phyloP scores from a whole-genome alignment of 345 rosid species.

The Murraya koenigii region DNA sequence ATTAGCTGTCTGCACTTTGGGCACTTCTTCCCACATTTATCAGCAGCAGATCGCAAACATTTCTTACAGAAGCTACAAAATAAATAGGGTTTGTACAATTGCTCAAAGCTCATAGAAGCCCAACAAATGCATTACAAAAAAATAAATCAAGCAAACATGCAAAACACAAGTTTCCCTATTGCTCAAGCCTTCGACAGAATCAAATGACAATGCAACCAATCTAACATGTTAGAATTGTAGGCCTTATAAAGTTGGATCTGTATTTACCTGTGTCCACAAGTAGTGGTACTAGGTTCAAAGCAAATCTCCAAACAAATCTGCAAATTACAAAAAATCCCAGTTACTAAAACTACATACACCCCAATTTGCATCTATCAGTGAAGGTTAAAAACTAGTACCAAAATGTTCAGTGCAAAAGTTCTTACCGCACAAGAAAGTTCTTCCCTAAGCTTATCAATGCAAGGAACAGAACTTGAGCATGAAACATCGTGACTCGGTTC shows the following conservation, averaged over 20 bases:
- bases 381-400: not conserved
- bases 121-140: not conserved
- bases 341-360: not conserved
- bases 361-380: not conserved
- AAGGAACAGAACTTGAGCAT: constrained; percentile 36
- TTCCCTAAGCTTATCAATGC: constrained; percentile 79
- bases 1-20: constrained; percentile 92
- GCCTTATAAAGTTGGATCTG: not conserved
- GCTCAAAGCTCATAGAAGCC: not conserved
- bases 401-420: constrained; percentile 6
- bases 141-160: not conserved
- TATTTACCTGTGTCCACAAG: constrained; percentile 89
- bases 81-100: not conserved
- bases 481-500: constrained; percentile 27
- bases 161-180: not conserved
- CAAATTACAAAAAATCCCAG: constrained; percentile 5
- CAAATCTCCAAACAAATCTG: constrained; percentile 96
- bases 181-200: not conserved
- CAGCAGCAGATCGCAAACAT: constrained; percentile 77
- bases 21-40: constrained; percentile 90
- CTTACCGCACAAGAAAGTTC: constrained; percentile 96
- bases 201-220: not conserved
- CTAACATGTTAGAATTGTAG: not conserved
- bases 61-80: constrained; percentile 77
- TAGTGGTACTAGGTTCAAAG: constrained; percentile 90